Evolutionary conservation across 2,329 filamentous ascomycete genomes (phyloP).

Genomic region (Fusarium sp.): DNA sequence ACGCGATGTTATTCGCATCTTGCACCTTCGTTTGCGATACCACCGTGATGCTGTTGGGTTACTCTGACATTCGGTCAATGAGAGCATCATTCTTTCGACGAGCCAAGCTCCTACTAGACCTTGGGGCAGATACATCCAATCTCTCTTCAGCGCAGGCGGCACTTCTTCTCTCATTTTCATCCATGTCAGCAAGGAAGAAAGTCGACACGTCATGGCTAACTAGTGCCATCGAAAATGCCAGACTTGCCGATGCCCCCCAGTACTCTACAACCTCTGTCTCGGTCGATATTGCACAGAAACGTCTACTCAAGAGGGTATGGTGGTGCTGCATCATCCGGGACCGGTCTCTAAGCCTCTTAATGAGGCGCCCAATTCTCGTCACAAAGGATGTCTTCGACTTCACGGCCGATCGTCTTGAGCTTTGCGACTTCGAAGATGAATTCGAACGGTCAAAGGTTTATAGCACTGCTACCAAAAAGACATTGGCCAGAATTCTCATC

Average conservation of each 20-base stretch:
- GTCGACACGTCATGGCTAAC: conserved; percentile 5
- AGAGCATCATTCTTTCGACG: conserved; percentile 1
- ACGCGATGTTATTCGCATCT: conserved; percentile 10
- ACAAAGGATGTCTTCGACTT: conserved; percentile 8
- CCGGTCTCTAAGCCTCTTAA: not conserved
- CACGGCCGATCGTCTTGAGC: not conserved
- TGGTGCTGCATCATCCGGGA: conserved; percentile 22
- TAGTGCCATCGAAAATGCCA: conserved; percentile 12
- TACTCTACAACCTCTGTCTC: not conserved
- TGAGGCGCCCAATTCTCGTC: conserved; percentile 6
- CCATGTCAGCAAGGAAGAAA: conserved; percentile 2
- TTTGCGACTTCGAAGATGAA: conserved; percentile 18
- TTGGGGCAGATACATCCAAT: conserved; percentile 3
- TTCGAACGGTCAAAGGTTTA: conserved; percentile 26
- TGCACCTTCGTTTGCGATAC: conserved; percentile 10
- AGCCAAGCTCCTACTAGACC: conserved; percentile 9
- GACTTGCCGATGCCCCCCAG: not conserved
- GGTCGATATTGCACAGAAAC: not conserved
- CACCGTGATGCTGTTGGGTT: not conserved
- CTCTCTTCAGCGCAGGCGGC: conserved; percentile 1
- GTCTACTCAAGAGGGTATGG: conserved; percentile 8
- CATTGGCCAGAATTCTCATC: conserved; percentile 6
- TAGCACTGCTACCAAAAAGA: conserved; percentile 6
- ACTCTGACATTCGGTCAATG: not conserved
- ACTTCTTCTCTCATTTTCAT: conserved; percentile 5